Conservation (phyloP, 169 alveolate genomes). For the Cryptosporidium meleagridis region DNA sequence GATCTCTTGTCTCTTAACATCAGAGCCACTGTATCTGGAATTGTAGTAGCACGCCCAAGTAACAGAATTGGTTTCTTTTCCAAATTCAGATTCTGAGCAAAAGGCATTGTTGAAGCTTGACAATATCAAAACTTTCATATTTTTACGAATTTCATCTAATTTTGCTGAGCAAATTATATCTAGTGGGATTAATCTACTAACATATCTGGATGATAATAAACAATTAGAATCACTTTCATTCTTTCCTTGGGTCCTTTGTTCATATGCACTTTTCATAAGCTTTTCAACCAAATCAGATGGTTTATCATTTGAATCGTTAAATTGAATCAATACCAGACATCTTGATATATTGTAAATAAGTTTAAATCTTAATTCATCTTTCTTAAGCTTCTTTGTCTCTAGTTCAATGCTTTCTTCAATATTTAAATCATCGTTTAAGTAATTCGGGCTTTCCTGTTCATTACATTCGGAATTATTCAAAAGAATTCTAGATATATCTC, state of each 20-base stretch:
- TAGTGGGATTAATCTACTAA: slow-evolving; percentile 44
- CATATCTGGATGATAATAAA: slow-evolving; percentile 35
- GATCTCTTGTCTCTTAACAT: slow-evolving; percentile 29
- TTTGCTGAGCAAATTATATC: slow-evolving; percentile 31
- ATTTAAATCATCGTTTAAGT: not conserved
- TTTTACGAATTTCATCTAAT: slow-evolving; percentile 26
- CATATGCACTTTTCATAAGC: slow-evolving; percentile 24
- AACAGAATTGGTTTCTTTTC: not conserved
- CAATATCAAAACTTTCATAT: not conserved
- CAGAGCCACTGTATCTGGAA: slow-evolving; percentile 25
- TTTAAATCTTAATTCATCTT: not conserved
- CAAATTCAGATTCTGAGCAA: not conserved
- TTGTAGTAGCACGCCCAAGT: slow-evolving; percentile 59
- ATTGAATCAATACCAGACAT: slow-evolving; percentile 43
- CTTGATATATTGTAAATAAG: slow-evolving; percentile 41
- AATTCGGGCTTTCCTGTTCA: not conserved
- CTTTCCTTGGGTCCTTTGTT: not conserved
- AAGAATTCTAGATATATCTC: slow-evolving; percentile 29
- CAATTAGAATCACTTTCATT: not conserved
- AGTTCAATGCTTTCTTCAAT: slow-evolving; percentile 26
- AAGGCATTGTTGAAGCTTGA: not conserved
- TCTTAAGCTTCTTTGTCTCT: not conserved
- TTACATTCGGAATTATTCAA: not conserved
- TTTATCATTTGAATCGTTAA: slow-evolving; percentile 1
- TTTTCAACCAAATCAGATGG: slow-evolving; percentile 51